These are phyloP conservation scores for Luzula sylvatica DNA, from an alignment of 176 grass and related monocot species.

Conservation along the genomic window DNA sequence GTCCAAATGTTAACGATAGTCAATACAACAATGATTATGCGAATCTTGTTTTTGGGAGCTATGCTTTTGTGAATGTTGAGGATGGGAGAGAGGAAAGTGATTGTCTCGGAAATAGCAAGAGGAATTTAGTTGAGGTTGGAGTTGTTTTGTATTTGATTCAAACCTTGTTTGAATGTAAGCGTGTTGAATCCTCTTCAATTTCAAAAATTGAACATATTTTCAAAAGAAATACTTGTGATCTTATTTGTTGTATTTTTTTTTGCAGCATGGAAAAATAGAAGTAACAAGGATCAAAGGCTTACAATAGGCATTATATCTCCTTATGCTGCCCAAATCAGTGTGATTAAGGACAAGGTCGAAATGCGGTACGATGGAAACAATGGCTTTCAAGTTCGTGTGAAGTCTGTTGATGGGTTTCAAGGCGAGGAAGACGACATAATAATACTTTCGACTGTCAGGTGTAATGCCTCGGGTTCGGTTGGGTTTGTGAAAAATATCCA, in stretches of 20 bases:
- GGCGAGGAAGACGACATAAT: slow-evolving; percentile 67
- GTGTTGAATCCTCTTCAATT: neutral
- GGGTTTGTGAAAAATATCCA: slow-evolving; percentile 55
- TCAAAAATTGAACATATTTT: too few species aligned
- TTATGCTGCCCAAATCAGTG: slow-evolving; percentile 45
- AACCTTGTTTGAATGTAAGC: slow-evolving; percentile 53
- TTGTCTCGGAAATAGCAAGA: slow-evolving; percentile 35
- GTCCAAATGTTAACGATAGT: slow-evolving; percentile 39
- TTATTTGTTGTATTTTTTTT: neutral
- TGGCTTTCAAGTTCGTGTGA: slow-evolving; percentile 51
- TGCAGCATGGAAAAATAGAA: slow-evolving; percentile 33
- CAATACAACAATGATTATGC: slow-evolving; percentile 46
- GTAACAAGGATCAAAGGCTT: slow-evolving; percentile 12
- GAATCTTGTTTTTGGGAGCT: slow-evolving; percentile 30
- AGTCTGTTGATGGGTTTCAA: slow-evolving; percentile 76
- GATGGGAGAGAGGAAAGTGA: slow-evolving; percentile 66
- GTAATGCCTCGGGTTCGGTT: slow-evolving; percentile 35
- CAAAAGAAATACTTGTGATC: too few species aligned
- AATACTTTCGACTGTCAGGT: slow-evolving; percentile 71
- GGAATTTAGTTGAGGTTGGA: slow-evolving; percentile 66
- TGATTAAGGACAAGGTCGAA: slow-evolving; percentile 45
- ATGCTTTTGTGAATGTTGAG: slow-evolving; percentile 46
- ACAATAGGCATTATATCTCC: slow-evolving; percentile 63
- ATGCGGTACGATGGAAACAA: slow-evolving; percentile 25
- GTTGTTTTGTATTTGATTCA: slow-evolving; percentile 41